Evolutionary conservation across 352 stramenopile species (phyloP).

Genomic region (Phytophthora lateralis): DNA sequence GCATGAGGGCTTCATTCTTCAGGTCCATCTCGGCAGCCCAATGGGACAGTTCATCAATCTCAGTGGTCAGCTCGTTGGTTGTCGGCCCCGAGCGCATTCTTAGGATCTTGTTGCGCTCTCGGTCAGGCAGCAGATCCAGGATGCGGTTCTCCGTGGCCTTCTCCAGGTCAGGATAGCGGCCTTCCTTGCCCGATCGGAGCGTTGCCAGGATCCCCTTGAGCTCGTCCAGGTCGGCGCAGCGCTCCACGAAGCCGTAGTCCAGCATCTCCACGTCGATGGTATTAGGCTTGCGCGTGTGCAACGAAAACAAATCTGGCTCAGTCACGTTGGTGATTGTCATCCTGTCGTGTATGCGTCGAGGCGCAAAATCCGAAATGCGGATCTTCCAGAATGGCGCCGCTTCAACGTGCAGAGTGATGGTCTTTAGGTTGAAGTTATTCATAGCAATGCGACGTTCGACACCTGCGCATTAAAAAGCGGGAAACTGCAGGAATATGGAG

Average conservation of each 20-base stretch:
- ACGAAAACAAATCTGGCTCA: conserved; percentile 76
- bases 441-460: background rate
- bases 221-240: conserved; percentile 81
- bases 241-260: conserved; percentile 92
- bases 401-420: conserved; percentile 37
- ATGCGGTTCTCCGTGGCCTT: conserved; percentile 78
- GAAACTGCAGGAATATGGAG: conserved; percentile 41
- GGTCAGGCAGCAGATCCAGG: conserved; percentile 72
- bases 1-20: conserved; percentile 57
- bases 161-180: conserved; percentile 90
- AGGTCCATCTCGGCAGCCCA: conserved; percentile 71
- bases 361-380: conserved; percentile 26
- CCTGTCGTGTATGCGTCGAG: background rate
- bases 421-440: conserved; percentile 43
- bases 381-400: conserved; percentile 21
- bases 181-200: conserved; percentile 90
- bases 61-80: conserved; percentile 54
- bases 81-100: conserved; percentile 66
- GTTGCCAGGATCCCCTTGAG: conserved; percentile 87
- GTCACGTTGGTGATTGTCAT: conserved; percentile 45
- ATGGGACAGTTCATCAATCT: conserved; percentile 61
- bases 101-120: conserved; percentile 78
- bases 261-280: conserved; percentile 88
- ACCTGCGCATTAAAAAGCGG: conserved; percentile 11
- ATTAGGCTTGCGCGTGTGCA: conserved; percentile 75